A percentile compares a stretch with the other conserved stretches of the same genome.
These are phyloP conservation scores for Xylaria sp. DNA, from an alignment of 2,329 filamentous ascomycete species.

Conservation along the genomic window DNA sequence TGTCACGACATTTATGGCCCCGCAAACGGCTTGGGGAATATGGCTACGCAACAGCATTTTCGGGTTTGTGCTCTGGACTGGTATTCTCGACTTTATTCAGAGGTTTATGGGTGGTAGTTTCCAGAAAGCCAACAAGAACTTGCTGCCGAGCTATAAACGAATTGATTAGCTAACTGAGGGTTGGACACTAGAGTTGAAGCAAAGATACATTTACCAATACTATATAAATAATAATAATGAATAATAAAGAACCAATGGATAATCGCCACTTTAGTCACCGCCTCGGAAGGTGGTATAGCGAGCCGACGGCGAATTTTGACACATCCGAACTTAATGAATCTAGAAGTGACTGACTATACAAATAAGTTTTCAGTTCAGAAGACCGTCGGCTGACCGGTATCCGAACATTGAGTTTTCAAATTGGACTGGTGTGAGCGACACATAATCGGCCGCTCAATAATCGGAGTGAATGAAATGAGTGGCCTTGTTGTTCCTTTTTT, in stretches of 20 bases:
- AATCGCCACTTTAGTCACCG: neutral
- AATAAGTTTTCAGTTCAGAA: no score
- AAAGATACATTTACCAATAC: neutral
- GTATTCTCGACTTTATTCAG: slow-evolving; percentile 47
- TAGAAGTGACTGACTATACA: no score
- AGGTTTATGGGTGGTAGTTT: slow-evolving; percentile 44
- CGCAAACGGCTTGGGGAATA: slow-evolving; percentile 58
- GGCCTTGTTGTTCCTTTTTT: no score
- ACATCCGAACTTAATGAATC: no score
- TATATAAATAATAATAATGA: neutral
- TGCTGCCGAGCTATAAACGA: slow-evolving; percentile 52
- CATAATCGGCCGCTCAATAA: no score
- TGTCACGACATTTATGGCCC: slow-evolving; percentile 52
- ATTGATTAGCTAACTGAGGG: neutral
- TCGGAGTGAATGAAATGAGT: no score
- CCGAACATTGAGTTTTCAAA: no score
- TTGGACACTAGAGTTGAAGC: neutral
- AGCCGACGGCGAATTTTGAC: neutral
- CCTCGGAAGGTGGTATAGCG: no score
- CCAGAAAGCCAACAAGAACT: slow-evolving; percentile 47
- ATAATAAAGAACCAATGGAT: neutral
- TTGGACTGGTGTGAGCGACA: no score
- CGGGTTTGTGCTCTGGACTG: slow-evolving; percentile 52
- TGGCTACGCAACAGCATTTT: slow-evolving; percentile 57
- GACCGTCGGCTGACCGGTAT: no score